These are phyloP conservation scores for Metschnikowia drakensbergensis DNA, from an alignment of 805 yeast species.

Conservation along the genomic window DNA sequence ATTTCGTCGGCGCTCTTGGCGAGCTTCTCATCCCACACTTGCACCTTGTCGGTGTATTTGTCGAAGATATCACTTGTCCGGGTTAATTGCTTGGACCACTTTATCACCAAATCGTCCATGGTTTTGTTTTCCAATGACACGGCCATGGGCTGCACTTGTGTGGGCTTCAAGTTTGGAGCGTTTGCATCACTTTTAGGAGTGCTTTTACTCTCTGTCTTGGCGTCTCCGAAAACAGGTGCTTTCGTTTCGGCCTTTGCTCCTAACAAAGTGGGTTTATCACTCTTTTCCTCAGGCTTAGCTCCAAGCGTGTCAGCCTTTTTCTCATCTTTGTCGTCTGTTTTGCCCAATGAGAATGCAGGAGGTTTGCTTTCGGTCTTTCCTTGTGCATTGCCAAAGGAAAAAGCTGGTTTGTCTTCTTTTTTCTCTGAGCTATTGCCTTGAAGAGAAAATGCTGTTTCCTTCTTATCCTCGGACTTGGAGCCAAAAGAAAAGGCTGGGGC, in stretches of 20 bases:
- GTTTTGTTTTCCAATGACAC: constrained; percentile 86
- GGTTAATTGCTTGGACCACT: constrained; percentile 87
- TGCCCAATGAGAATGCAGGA: not conserved
- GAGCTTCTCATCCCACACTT: constrained; percentile 80
- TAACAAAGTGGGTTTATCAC: constrained; percentile 15
- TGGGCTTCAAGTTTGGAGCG: constrained; percentile 40
- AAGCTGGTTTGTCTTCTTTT: constrained; percentile 8
- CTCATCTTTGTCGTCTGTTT: constrained; percentile 16
- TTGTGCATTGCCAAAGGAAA: constrained; percentile 21
- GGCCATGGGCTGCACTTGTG: constrained; percentile 60
- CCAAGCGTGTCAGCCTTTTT: constrained; percentile 6
- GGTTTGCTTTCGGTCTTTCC: not conserved
- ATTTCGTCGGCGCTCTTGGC: constrained; percentile 86
- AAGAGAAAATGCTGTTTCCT: constrained; percentile 19
- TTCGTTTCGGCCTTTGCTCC: constrained; percentile 16
- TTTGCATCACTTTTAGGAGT: constrained; percentile 10
- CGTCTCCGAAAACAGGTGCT: constrained; percentile 20
- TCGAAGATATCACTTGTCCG: constrained; percentile 71
- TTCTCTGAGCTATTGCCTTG: constrained; percentile 21
- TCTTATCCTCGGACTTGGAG: constrained; percentile 16
- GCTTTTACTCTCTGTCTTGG: constrained; percentile 18
- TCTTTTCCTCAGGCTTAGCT: constrained; percentile 11
- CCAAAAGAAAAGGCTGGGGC: constrained; percentile 15
- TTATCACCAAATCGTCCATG: constrained; percentile 84
- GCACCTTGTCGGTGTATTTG: constrained; percentile 66